Base-by-base conservation (phyloP, 345 rosid genomes). In the Hypericum androsaemum region DNA sequence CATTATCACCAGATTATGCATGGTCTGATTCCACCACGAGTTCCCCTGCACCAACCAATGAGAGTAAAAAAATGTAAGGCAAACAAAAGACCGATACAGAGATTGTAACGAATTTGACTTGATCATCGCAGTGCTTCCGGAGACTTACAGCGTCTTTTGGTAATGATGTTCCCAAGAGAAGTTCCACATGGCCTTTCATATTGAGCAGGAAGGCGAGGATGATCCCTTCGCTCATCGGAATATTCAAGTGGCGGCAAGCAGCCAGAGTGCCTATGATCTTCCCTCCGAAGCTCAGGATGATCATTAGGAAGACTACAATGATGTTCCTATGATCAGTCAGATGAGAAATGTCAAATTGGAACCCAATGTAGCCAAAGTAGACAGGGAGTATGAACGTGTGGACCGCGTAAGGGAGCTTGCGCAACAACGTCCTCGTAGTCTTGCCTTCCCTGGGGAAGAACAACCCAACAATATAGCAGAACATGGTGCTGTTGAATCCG, bases 381-480 rank as follows among this genome's bases (percentile, higher is more conserved):
- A 87, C 70, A 2, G 98, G 98, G 12, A 90, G 83, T 7, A 90
- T 43, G 63, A 87, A 84, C 62, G 78, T 86, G 55, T 87, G 66
- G 38, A 81, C 77, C n/a, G 83, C 73, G 47, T 78, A 86, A 43
- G 73, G 67, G 58, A 89, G 74, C 55, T 80, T 80, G 12, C 58
- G 67, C 42, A 80, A 13, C 75, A 89, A 53, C 5, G 98, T 89
- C 63, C 96, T 55, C 11, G 74, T 69, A 2, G 87, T 74, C 60
- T 87, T 86, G 9, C 98, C 96, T 64, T 82, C 78, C 56, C 90
- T 68, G 0, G 98, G 96, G 68, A 84, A 87, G 77, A 76, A 32
- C 50, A 87, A 12, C 9, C 98, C 98, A 0, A 82, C 47, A 48
- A 80, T 48, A 59, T 82, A 89, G 48, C 72, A 74, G 47, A 69